A percentile compares a stretch with the other conserved stretches of the same genome.
These are phyloP conservation scores for Chaetomium globosum DNA, from an alignment of 2,329 filamentous ascomycete genomes.

Conservation along the genomic window DNA sequence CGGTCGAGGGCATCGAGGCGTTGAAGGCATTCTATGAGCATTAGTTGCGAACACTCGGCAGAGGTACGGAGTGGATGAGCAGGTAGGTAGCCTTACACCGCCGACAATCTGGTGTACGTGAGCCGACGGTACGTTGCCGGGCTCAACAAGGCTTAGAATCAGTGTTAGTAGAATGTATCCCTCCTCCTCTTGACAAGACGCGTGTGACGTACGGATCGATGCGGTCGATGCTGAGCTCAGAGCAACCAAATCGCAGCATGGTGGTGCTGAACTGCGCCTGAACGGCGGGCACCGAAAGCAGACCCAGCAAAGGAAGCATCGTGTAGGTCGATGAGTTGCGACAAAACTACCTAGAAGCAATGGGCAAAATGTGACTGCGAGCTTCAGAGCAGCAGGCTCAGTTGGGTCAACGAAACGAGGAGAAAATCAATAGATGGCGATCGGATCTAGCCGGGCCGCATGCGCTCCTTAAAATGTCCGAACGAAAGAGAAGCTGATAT, in stretches of 20 bases:
- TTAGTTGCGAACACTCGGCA: not conserved
- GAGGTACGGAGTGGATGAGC: not conserved
- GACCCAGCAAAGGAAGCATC: slow-evolving; percentile 27
- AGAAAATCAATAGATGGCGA: not conserved
- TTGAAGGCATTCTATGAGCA: slow-evolving; percentile 40
- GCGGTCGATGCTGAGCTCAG: slow-evolving; percentile 36
- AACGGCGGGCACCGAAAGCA: slow-evolving; percentile 30
- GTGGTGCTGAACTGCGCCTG: slow-evolving; percentile 31
- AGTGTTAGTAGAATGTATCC: not conserved
- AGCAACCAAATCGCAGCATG: slow-evolving; percentile 37
- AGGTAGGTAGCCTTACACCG: slow-evolving; percentile 27
- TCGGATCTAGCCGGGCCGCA: slow-evolving; percentile 2
- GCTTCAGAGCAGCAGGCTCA: not conserved
- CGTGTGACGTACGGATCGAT: slow-evolving; percentile 34
- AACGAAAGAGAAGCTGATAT: not conserved
- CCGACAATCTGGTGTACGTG: slow-evolving; percentile 37
- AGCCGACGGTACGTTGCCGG: slow-evolving; percentile 32
- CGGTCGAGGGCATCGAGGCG: slow-evolving; percentile 38
- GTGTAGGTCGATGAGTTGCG: slow-evolving; percentile 14
- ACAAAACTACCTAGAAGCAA: not conserved
- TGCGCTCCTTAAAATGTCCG: slow-evolving; percentile 15
- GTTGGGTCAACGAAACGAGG: not conserved
- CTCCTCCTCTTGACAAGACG: not conserved
- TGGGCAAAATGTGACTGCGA: not conserved
- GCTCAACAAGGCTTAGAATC: slow-evolving; percentile 31